A percentile compares a stretch with the other conserved stretches of the same genome.
phyloP scores from a whole-genome alignment of 257 asterid species.

The Euphrasia confusa region DNA sequence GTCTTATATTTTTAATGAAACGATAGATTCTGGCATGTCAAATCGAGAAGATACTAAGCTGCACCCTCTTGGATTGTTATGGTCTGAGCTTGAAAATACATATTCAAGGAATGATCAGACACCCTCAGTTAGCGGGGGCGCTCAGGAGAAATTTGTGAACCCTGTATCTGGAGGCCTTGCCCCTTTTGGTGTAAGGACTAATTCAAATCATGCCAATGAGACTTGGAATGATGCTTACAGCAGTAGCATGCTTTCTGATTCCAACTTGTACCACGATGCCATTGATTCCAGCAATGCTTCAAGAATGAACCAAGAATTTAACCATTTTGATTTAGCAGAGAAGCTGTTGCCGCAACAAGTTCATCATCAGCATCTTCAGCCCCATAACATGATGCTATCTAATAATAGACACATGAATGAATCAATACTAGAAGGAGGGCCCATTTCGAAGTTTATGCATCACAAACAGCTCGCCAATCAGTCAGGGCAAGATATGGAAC shows the following conservation, averaged over 20 bases:
- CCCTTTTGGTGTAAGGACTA: slow-evolving; percentile 39
- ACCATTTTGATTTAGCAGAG: slow-evolving; percentile 56
- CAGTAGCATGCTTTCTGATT: slow-evolving; percentile 41
- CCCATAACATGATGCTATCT: slow-evolving; percentile 48
- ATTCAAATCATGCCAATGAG: slow-evolving; percentile 43
- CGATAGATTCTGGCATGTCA: slow-evolving; percentile 36
- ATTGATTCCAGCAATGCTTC: slow-evolving; percentile 48
- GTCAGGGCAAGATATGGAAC: slow-evolving; percentile 61
- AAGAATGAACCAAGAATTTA: slow-evolving; percentile 49
- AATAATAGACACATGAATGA: slow-evolving; percentile 53
- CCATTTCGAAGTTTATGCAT: slow-evolving; percentile 50
- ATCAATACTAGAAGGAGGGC: slow-evolving; percentile 44
- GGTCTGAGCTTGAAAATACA: slow-evolving; percentile 92
- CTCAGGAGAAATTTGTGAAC: slow-evolving; percentile 41
- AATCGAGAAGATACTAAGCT: slow-evolving; percentile 41
- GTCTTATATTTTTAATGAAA: slow-evolving; percentile 33
- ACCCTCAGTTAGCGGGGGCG: slow-evolving; percentile 34
- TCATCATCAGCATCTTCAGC: slow-evolving; percentile 54
- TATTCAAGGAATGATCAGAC: slow-evolving; percentile 50
- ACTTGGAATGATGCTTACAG: slow-evolving; percentile 56
- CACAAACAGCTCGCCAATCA: slow-evolving; percentile 57
- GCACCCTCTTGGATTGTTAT: slow-evolving; percentile 73
- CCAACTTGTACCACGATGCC: slow-evolving; percentile 49
- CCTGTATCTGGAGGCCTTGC: slow-evolving; percentile 48
- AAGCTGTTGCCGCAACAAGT: slow-evolving; percentile 54